Percentiles rank a stretch among this genome's conserved stretches.
phyloP scores from a whole-genome alignment of 2,329 filamentous ascomycete genomes.

The Talaromyces atroroseus region DNA sequence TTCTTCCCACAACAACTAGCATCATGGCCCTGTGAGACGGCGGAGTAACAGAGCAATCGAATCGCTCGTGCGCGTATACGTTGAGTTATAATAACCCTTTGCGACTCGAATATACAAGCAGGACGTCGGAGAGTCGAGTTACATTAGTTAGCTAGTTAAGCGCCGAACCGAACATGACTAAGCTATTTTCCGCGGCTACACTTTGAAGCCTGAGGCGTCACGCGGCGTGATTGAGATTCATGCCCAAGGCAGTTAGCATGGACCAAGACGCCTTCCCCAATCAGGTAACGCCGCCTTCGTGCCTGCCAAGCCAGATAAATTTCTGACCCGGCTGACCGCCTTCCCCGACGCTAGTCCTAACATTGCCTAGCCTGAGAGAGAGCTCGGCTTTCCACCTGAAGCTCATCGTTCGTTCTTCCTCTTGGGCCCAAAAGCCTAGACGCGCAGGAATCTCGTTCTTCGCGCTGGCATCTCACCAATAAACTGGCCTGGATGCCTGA shows the following conservation, averaged over 20 bases:
- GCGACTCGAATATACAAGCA: background rate
- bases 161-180: background rate
- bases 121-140: background rate
- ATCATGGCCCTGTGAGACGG: slow-evolving; percentile 2
- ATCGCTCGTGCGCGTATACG: background rate
- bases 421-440: too few relatives aligned
- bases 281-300: too few relatives aligned
- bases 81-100: background rate
- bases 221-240: background rate
- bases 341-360: too few relatives aligned
- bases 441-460: too few relatives aligned
- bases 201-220: background rate
- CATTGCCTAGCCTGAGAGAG: too few relatives aligned
- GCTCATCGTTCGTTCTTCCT: too few relatives aligned
- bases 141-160: background rate
- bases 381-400: too few relatives aligned
- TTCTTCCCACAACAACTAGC: slow-evolving; percentile 7
- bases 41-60: background rate
- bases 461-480: too few relatives aligned
- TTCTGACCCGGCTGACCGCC: too few relatives aligned
- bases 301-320: too few relatives aligned
- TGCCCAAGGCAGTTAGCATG: background rate
- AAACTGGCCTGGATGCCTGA: too few relatives aligned
- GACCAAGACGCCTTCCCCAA: too few relatives aligned
- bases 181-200: background rate